Evolutionary conservation across 495 filamentous ascomycete genomes (phyloP).

Genomic region (Penicillium macrosclerotiorum): DNA sequence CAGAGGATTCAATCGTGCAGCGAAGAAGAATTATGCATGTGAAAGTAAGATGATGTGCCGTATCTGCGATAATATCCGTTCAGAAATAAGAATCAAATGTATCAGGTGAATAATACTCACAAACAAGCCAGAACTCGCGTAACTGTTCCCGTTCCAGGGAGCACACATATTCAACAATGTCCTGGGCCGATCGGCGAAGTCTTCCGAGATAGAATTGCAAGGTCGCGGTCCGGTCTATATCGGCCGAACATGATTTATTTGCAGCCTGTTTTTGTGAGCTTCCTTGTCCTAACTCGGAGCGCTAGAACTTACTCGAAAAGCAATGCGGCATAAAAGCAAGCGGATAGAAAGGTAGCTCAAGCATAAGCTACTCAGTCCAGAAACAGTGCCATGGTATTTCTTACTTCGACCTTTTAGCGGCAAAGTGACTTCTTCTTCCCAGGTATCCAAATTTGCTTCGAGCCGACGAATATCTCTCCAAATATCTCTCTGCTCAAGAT

Average conservation of each 20-base stretch:
- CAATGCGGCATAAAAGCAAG: slow-evolving; percentile 1
- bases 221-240: not conserved
- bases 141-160: slow-evolving; percentile 1
- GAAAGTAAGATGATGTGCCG: slow-evolving; percentile 2
- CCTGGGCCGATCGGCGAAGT: not conserved
- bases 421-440: not conserved
- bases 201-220: not conserved
- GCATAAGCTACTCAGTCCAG: not conserved
- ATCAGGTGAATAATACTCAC: not conserved
- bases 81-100: not conserved
- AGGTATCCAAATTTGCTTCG: not conserved
- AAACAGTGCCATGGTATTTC: not conserved
- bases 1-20: not conserved
- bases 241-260: not conserved
- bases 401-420: not conserved
- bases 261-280: not conserved
- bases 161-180: slow-evolving; percentile 2
- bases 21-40: slow-evolving; percentile 1
- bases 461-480: slow-evolving; percentile 2
- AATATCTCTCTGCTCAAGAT: slow-evolving; percentile 1
- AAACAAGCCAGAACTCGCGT: slow-evolving; percentile 1
- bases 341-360: not conserved
- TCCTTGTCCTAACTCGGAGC: not conserved
- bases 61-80: not conserved
- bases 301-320: not conserved